Evolutionary conservation across 164 flowering plant species (phyloP).

Genomic region (Nymphaea thermarum): DNA sequence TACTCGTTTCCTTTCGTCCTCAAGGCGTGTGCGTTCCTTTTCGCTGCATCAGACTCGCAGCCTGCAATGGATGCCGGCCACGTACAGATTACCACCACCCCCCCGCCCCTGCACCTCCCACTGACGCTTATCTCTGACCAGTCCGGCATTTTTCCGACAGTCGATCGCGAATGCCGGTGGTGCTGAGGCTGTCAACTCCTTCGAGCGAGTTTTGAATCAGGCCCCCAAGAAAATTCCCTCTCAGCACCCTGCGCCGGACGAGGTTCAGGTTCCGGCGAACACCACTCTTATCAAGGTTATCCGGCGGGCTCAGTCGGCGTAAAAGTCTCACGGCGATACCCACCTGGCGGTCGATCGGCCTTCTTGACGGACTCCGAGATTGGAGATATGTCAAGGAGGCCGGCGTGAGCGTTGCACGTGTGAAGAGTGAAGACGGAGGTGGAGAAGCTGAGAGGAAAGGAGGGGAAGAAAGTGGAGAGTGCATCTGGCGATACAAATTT

Average conservation of each 20-base stretch:
- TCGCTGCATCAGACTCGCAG: conserved; percentile 23
- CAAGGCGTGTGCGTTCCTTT: conserved; percentile 34
- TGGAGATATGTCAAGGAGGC: conserved; percentile 61
- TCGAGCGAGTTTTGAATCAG: conserved; percentile 51
- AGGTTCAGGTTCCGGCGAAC: conserved; percentile 60
- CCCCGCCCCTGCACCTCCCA: conserved; percentile 71
- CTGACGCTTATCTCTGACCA: conserved; percentile 40
- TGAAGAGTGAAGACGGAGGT: conserved; percentile 72
- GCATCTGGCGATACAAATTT: conserved; percentile 80
- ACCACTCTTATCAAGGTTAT: conserved; percentile 50
- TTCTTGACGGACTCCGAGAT: conserved; percentile 86
- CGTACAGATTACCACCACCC: conserved; percentile 57
- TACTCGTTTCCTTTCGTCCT: conserved; percentile 27
- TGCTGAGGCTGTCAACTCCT: conserved; percentile 46
- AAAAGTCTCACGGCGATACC: conserved; percentile 55
- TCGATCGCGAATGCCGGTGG: conserved; percentile 41
- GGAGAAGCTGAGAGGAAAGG: conserved; percentile 75
- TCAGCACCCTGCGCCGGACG: conserved; percentile 70
- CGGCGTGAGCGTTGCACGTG: conserved; percentile 39
- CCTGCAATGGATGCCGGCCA: conserved; percentile 52
- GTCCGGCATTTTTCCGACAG: conserved; percentile 50
- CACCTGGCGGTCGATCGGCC: conserved; percentile 76
- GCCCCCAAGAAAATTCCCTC: conserved; percentile 57
- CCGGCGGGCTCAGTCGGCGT: conserved; percentile 57
- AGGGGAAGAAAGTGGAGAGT: conserved; percentile 76